Conservation (phyloP, 164 flowering plant genomes). For the Vitis vinifera region ASM3070453v1 NC_081805.1:8425001-8425500, state of each 20-base stretch:
- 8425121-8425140: not conserved
- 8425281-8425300: not conserved
- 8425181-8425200: slow-evolving; percentile 3
- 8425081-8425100: too few relatives aligned
- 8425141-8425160: not conserved
- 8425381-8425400: too few relatives aligned
- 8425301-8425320: not conserved
- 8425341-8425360: too few relatives aligned
- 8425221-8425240: not conserved
- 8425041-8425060: too few relatives aligned
- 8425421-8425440: not conserved
- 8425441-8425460: not conserved
- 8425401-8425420: too few relatives aligned
- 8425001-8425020: too few relatives aligned
- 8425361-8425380: too few relatives aligned
- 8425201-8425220: not conserved
- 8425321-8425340: not conserved
- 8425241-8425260: not conserved
- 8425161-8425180: not conserved
- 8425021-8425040: too few relatives aligned
- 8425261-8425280: not conserved
- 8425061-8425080: too few relatives aligned
- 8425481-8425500: slow-evolving; percentile 4
- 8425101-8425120: not conserved
- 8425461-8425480: not conserved